These are phyloP conservation scores for Podaxis carcinomalis DNA, from an alignment of 768 basidiomycete genomes.

Conservation along the genomic window DNA sequence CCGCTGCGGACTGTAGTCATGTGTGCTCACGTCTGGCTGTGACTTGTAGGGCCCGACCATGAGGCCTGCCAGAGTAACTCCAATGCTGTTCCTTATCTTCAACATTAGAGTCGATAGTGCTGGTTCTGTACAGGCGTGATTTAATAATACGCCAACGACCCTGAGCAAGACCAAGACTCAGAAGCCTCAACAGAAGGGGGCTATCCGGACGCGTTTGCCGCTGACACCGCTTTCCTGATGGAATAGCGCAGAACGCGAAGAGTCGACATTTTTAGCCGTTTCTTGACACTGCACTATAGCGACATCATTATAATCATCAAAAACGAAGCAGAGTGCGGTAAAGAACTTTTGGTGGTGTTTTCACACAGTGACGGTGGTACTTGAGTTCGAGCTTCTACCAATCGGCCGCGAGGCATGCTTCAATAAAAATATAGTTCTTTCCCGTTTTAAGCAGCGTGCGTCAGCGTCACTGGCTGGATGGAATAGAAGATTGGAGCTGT, in stretches of 20 bases:
- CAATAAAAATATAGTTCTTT: too few relatives aligned
- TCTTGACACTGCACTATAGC: background rate
- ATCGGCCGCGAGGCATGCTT: background rate
- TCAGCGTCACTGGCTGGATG: too few relatives aligned
- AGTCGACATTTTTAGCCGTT: background rate
- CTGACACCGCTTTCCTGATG: slow-evolving; percentile 12
- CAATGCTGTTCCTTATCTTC: background rate
- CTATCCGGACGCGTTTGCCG: slow-evolving; percentile 4
- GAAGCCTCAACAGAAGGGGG: too few relatives aligned
- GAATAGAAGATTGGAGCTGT: too few relatives aligned
- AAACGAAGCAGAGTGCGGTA: too few relatives aligned
- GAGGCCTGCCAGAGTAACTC: background rate
- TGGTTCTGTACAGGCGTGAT: too few relatives aligned
- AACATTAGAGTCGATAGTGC: too few relatives aligned
- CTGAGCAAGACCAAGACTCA: too few relatives aligned
- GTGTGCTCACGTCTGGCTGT: background rate
- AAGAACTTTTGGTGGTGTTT: too few relatives aligned
- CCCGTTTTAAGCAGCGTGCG: too few relatives aligned
- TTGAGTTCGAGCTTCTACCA: background rate
- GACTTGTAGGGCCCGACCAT: background rate
- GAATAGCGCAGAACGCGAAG: background rate
- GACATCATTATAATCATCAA: background rate
- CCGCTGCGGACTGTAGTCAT: background rate
- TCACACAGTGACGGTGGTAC: too few relatives aligned
- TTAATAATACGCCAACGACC: too few relatives aligned